Base-by-base conservation (phyloP, 768 basidiomycete species). In the Calocera viscosa region DNA sequence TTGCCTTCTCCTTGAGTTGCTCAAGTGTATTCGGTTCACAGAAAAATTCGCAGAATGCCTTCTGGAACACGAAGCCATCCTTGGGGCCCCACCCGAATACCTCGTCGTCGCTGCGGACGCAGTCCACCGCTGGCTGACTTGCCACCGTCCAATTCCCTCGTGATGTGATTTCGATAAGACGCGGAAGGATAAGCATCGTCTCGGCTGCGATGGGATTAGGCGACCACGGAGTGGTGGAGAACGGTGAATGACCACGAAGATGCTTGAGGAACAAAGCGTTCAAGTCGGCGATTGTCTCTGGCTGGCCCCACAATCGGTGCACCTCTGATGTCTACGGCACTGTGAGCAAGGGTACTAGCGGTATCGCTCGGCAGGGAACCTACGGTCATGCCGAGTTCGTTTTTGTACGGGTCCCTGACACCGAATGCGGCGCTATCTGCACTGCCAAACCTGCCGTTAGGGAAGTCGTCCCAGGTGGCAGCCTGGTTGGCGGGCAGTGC, bases 361-460 rank as follows among this genome's bases (percentile, higher is more conserved):
- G 14, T 64, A 65, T 28, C 66, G n/a, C 65, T 49, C 49, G 49
- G 22, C 22, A 60, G 38, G 22, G 24, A 35, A 72, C 80, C 39
- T 73, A 88, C 86, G 66, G 84, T 79, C 39, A 88, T 78, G 49
- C 80, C 81, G 12, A 83, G 81, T 39, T 86, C 85, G 3, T 64
- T 41, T 66, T 89, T 88, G 89, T 90, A 93, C 1, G 81, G 87
- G 68, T 86, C 87, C 72, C 84, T 79, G n/a, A 67, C 80, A 53
- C 96, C 96, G 71, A 89, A 99, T 0, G 96, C 96, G 24, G 96
- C 96, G 78, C 92, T 95, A 73, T 96, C 91, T 74, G 89, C 91
- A 75, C 98, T 96, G 69, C 96, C 96, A 75, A 97, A 98, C 11
- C 96, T 88, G 38, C 96, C 96, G 74, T 99, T 99, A 7, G 96